Base-by-base conservation (phyloP, 2,329 filamentous ascomycete genomes). In the Rugonectria rugulosa region DNA sequence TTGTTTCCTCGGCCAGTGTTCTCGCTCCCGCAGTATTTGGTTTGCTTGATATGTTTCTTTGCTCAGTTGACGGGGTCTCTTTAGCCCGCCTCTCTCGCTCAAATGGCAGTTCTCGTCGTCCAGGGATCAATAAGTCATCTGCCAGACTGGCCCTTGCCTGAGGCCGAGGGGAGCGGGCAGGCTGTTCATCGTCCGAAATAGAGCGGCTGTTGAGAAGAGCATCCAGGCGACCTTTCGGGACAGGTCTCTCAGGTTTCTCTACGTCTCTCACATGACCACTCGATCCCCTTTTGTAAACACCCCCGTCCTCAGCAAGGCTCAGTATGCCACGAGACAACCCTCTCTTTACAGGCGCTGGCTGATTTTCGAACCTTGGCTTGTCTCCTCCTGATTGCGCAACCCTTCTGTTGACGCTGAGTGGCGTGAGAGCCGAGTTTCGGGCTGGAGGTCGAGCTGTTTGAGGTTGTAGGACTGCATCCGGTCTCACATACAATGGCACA, bases 231-330 rank as follows among this genome's bases (percentile, higher is more conserved):
- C 70, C 66, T 21, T 66, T 70, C 49, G 63, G 48, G 19, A 57
- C 52, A 43, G 57, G 44, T 23, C 57, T 56, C 12, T 29, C 52
- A 43, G 57, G 44, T 23, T 58, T 56, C 12, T 29, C 19, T 32
- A 19, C 27, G 3, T 23, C 10, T 8, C 41, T 38, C 17, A 29
- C 42, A 15, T 46, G 51, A 15, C 34, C 57, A n/a, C 49, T 60
- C 7, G 11, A 20, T 12, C 51, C 57, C 23, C 61, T 58, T 27
- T 59, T 61, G 32, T 73, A 69, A 60, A 38, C 65, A 58, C 54
- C 76, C 2, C 80, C 80, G 61, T 84, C 81, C 56, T 85, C 82
- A 2, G 81, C 75, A 27, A 85, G 61, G 6, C 65, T 67, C 21
- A 73, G 72, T 58, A 83, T 75, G 6, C 73, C 74, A n/a, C 69